Percentiles rank a stretch among this genome's conserved stretches.
Conservation (phyloP, 2,329 filamentous ascomycete genomes). For the Xylaria sp. region DNA sequence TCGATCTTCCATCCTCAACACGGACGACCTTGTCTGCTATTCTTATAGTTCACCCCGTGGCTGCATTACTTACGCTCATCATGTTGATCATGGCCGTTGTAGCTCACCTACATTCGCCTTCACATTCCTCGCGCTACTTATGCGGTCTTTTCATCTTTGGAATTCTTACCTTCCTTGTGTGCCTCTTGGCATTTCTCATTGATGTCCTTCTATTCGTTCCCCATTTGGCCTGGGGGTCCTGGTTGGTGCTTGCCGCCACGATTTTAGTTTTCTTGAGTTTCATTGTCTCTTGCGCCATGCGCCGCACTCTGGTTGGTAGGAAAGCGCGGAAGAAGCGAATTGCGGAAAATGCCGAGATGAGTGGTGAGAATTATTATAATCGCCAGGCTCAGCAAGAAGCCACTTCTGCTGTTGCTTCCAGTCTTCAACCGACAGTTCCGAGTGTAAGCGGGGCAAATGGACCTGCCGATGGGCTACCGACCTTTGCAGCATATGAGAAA, state of each 20-base stretch:
- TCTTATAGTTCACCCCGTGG: constrained; percentile 91
- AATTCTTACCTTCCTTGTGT: constrained; percentile 84
- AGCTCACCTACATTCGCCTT: constrained; percentile 87
- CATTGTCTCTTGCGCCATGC: constrained; percentile 93
- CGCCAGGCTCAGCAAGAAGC: constrained; percentile 69
- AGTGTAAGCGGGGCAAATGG: constrained; percentile 66
- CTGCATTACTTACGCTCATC: constrained; percentile 84
- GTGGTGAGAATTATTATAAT: constrained; percentile 89
- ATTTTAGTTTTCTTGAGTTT: constrained; percentile 84
- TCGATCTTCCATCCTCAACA: constrained; percentile 66
- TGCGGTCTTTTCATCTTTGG: constrained; percentile 86
- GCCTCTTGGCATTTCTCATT: constrained; percentile 88
- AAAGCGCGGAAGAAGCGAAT: constrained; percentile 95
- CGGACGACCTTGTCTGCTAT: constrained; percentile 81
- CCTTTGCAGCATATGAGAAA: constrained; percentile 75
- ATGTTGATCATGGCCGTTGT: constrained; percentile 83
- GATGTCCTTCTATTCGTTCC: constrained; percentile 96
- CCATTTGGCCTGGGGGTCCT: constrained; percentile 93
- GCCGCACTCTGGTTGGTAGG: constrained; percentile 87
- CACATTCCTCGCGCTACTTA: constrained; percentile 90
- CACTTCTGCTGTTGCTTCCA: constrained; percentile 53
- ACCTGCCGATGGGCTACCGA: constrained; percentile 58
- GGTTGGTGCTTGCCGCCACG: constrained; percentile 89
- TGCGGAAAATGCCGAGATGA: constrained; percentile 96
- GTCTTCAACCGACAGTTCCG: constrained; percentile 69